phyloP scores from a whole-genome alignment of 2,329 filamentous ascomycete genomes.

The Neopestalotiopsis rosae region DNA sequence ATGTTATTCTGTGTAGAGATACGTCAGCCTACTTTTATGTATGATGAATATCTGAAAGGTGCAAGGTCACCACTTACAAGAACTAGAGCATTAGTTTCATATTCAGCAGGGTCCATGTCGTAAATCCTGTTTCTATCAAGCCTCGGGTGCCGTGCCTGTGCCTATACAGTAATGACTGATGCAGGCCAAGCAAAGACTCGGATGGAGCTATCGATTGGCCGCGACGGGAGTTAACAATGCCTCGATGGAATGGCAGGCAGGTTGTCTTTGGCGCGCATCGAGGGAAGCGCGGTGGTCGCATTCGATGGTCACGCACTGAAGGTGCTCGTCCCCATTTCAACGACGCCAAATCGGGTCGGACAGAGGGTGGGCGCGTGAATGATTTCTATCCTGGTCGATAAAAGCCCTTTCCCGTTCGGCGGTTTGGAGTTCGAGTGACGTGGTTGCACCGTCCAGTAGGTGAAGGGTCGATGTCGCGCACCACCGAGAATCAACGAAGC shows the following conservation, averaged over 20 bases:
- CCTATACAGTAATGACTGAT: not conserved
- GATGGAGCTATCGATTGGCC: not conserved
- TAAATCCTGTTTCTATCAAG: slow-evolving; percentile 35
- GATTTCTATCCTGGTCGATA: not conserved
- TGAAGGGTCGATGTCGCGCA: not conserved
- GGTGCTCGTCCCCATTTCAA: slow-evolving; percentile 45
- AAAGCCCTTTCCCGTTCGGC: not conserved
- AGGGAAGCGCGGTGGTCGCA: slow-evolving; percentile 16
- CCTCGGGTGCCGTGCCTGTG: not conserved
- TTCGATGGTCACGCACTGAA: slow-evolving; percentile 18
- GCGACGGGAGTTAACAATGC: not conserved
- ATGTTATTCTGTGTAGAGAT: slow-evolving; percentile 56
- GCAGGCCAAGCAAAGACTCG: not conserved
- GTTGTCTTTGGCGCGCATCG: slow-evolving; percentile 14
- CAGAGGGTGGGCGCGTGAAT: not conserved
- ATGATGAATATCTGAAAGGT: not conserved
- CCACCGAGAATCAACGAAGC: not conserved
- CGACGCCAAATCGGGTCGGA: slow-evolving; percentile 24
- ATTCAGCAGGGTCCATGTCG: slow-evolving; percentile 69
- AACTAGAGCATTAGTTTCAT: slow-evolving; percentile 65
- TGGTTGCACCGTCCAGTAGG: not conserved
- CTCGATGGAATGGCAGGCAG: slow-evolving; percentile 8
- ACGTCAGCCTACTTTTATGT: slow-evolving; percentile 22
- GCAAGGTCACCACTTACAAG: slow-evolving; percentile 49
- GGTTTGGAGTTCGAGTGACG: not conserved